Evolutionary conservation across 2,329 filamentous ascomycete species (phyloP).

Genomic region (Arthrobotrys megalospora): DNA sequence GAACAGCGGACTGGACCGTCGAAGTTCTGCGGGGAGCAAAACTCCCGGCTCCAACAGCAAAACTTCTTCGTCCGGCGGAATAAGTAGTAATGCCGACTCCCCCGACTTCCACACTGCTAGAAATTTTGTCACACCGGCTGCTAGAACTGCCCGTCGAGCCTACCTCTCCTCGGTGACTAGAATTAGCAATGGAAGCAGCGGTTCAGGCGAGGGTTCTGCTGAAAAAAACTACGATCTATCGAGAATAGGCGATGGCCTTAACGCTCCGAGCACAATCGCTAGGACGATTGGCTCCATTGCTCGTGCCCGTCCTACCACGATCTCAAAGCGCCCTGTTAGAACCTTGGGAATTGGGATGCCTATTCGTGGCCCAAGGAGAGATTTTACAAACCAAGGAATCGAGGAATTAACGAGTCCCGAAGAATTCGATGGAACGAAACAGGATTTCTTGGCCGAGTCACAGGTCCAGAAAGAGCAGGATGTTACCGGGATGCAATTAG

Average conservation of each 20-base stretch:
- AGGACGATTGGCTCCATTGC: slow-evolving; percentile 56
- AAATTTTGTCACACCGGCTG: slow-evolving; percentile 57
- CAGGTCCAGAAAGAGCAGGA: slow-evolving; percentile 50
- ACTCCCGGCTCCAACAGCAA: slow-evolving; percentile 59
- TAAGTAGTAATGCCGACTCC: slow-evolving; percentile 38
- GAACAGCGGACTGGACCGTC: slow-evolving; percentile 47
- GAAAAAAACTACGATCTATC: slow-evolving; percentile 52
- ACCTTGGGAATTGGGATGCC: slow-evolving; percentile 58
- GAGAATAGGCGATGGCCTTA: slow-evolving; percentile 36
- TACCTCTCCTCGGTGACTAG: slow-evolving; percentile 50
- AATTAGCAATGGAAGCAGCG: slow-evolving; percentile 48
- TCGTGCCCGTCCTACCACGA: slow-evolving; percentile 39
- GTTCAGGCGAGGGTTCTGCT: slow-evolving; percentile 54
- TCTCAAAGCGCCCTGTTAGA: slow-evolving; percentile 52
- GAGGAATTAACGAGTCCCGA: slow-evolving; percentile 42
- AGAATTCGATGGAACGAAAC: slow-evolving; percentile 41
- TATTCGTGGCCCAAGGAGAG: slow-evolving; percentile 57
- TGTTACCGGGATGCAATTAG: slow-evolving; percentile 22
- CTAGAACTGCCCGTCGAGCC: slow-evolving; percentile 46
- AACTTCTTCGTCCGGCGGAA: slow-evolving; percentile 47
- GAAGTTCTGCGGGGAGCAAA: slow-evolving; percentile 44
- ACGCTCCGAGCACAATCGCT: slow-evolving; percentile 48
- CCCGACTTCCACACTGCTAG: slow-evolving; percentile 49
- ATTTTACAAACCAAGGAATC: slow-evolving; percentile 41
- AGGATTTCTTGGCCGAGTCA: slow-evolving; percentile 54